These are phyloP conservation scores for Carpinus viminea DNA, from an alignment of 306 rosid species.

Conservation along the genomic window DNA sequence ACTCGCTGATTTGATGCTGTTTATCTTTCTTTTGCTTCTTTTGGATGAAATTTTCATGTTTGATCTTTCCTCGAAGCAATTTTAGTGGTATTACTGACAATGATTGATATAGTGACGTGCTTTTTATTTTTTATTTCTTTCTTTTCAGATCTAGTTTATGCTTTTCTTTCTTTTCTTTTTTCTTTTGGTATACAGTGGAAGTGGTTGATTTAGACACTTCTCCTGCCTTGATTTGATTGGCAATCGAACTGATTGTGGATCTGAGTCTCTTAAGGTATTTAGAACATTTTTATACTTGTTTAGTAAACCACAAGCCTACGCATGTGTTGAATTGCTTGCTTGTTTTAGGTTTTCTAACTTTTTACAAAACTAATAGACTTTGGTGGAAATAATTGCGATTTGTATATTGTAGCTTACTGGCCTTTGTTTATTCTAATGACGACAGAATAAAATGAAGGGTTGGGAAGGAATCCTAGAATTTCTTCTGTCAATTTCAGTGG, in stretches of 20 bases:
- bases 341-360: background rate
- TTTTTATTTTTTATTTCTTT: background rate
- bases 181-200: background rate
- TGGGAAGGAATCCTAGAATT: background rate
- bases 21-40: background rate
- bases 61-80: background rate
- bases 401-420: background rate
- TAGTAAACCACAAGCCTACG: background rate
- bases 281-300: background rate
- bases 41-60: background rate
- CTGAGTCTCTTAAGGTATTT: background rate
- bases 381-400: background rate
- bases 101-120: background rate
- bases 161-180: background rate
- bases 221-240: conserved; percentile 19
- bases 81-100: background rate
- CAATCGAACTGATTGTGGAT: background rate
- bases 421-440: background rate
- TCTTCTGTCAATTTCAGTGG: background rate
- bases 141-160: conserved; percentile 31
- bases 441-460: background rate
- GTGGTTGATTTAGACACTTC: conserved; percentile 15
- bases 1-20: conserved; percentile 8
- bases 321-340: background rate
- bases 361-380: no score